phyloP scores from a whole-genome alignment of 495 filamentous ascomycete species.

The Cladorrhinum samala region DNA sequence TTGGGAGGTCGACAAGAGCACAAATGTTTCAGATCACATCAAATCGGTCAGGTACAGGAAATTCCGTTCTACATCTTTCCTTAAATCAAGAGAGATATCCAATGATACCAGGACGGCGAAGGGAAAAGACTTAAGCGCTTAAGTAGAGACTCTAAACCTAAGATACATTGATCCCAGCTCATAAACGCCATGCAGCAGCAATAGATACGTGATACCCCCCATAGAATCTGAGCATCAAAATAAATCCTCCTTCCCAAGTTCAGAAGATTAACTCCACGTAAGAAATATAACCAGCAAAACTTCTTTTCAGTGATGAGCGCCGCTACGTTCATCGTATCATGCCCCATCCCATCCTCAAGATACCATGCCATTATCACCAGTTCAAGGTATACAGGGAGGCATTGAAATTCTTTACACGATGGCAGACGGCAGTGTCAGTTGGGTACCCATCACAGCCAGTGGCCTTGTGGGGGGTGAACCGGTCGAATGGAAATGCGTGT shows the following conservation, averaged over 20 bases:
- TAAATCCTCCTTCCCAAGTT: neutral
- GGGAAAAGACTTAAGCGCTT: neutral
- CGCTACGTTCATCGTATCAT: neutral
- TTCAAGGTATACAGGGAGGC: neutral
- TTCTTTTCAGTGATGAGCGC: neutral
- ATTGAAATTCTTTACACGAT: neutral
- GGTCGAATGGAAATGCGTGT: neutral
- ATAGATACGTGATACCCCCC: neutral
- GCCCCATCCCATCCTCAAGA: neutral
- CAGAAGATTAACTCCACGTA: neutral
- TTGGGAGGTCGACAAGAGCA: too few species aligned
- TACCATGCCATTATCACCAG: neutral
- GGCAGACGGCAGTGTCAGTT: neutral
- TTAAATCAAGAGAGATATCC: too few species aligned
- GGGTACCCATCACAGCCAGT: neutral
- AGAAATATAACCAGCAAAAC: neutral
- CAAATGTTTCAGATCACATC: too few species aligned
- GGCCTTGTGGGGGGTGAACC: neutral
- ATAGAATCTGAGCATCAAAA: neutral
- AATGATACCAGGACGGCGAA: too few species aligned
- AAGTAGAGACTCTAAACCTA: slow-evolving; percentile 1
- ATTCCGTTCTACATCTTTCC: too few species aligned
- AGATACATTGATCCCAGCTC: slow-evolving; percentile 3
- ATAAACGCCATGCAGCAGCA: slow-evolving; percentile 1
- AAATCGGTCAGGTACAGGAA: too few species aligned